These are phyloP conservation scores for Fusarium tricinctum DNA, from an alignment of 2,329 filamentous ascomycete species.

Conservation along the genomic window DNA sequence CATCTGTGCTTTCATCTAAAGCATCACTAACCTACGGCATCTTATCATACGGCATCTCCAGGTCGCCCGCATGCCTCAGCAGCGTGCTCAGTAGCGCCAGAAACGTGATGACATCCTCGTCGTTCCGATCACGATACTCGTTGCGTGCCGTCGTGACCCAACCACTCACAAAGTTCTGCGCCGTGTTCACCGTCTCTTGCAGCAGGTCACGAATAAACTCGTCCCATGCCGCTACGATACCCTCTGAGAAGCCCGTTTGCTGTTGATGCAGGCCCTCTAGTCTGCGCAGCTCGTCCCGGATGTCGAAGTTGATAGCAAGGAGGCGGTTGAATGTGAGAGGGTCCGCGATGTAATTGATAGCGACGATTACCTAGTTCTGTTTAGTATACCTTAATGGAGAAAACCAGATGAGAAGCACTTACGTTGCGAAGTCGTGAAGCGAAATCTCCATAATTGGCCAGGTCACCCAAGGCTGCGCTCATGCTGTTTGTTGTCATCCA, in stretches of 20 bases:
- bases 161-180: conserved; percentile 8
- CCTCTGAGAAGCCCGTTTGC: conserved; percentile 10
- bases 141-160: conserved; percentile 21
- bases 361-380: conserved; percentile 4
- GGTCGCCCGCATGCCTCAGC: conserved; percentile 2
- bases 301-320: conserved; percentile 18
- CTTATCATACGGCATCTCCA: not conserved
- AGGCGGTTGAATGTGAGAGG: conserved; percentile 14
- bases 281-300: conserved; percentile 15
- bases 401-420: not conserved
- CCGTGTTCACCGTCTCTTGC: conserved; percentile 8
- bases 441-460: not conserved
- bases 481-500: conserved; percentile 17
- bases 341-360: conserved; percentile 17
- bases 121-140: conserved; percentile 53
- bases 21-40: not conserved
- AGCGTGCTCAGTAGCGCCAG: conserved; percentile 17
- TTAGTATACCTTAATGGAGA: not conserved
- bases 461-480: conserved; percentile 2
- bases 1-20: not conserved
- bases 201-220: conserved; percentile 22
- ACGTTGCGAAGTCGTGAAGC: not conserved
- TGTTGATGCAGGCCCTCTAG: conserved; percentile 9
- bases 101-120: conserved; percentile 48
- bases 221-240: conserved; percentile 21